phyloP scores from a whole-genome alignment of 2,329 filamentous ascomycete species.

The Ceratocystis destructans region DNA sequence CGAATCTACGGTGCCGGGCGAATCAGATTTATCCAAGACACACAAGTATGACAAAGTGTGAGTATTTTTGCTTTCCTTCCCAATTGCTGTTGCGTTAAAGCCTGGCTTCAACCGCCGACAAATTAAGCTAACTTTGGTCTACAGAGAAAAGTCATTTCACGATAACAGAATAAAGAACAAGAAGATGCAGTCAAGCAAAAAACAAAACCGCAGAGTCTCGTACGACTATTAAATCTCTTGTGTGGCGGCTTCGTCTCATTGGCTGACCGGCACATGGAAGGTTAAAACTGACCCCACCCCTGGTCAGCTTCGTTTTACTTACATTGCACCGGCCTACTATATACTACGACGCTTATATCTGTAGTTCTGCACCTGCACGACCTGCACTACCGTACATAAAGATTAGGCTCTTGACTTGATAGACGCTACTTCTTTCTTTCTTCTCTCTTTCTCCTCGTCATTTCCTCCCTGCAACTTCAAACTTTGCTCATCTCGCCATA shows the following conservation, averaged over 20 bases:
- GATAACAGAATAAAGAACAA: conserved; percentile 34
- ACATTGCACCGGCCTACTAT: not conserved
- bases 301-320: not conserved
- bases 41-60: conserved; percentile 38
- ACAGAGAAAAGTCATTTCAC: conserved; percentile 35
- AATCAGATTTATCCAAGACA: conserved; percentile 33
- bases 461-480: not conserved
- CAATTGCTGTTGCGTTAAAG: not conserved
- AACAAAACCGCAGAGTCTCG: conserved; percentile 28
- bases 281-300: not conserved
- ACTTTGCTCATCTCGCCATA: not conserved
- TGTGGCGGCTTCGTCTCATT: not conserved
- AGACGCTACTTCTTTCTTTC: not conserved
- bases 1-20: conserved; percentile 32
- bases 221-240: conserved; percentile 24
- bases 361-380: not conserved
- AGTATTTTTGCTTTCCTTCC: conserved; percentile 20
- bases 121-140: not conserved
- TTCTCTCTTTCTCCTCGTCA: not conserved
- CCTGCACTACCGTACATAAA: not conserved
- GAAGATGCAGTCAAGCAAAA: conserved; percentile 38
- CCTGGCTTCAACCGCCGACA: not conserved
- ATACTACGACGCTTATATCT: not conserved
- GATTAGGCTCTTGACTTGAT: not conserved
- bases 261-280: not conserved